Evolutionary conservation across 2,329 filamentous ascomycete species (phyloP).

Genomic region (Diplodia sapinea): DNA sequence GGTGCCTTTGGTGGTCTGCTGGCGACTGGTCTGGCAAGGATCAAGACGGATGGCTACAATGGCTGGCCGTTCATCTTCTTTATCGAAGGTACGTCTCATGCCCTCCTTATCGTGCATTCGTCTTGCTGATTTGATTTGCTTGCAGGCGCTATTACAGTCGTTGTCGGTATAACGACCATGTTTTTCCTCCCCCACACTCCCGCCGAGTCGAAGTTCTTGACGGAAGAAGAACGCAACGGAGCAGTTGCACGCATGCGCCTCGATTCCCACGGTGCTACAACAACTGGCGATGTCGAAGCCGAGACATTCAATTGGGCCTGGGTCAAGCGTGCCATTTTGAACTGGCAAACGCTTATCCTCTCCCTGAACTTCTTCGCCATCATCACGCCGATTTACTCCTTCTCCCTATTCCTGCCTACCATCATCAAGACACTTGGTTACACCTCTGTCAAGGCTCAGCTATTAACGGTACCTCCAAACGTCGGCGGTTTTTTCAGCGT

Average conservation of each 20-base stretch:
- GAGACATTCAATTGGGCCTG: constrained; percentile 52
- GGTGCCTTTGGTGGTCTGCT: constrained; percentile 53
- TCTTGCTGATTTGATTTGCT: not conserved
- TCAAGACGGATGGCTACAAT: constrained; percentile 46
- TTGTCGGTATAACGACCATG: constrained; percentile 53
- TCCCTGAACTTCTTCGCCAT: constrained; percentile 44
- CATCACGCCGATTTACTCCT: constrained; percentile 55
- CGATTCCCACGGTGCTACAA: constrained; percentile 39
- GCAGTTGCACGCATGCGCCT: constrained; percentile 40
- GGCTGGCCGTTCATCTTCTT: constrained; percentile 50
- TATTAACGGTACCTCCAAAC: constrained; percentile 49
- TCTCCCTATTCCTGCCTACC: constrained; percentile 49
- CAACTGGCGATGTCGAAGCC: constrained; percentile 41
- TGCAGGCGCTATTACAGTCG: constrained; percentile 38
- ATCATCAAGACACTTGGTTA: constrained; percentile 49
- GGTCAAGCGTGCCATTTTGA: constrained; percentile 44
- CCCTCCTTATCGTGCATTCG: too few species aligned
- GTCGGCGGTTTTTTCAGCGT: constrained; percentile 51
- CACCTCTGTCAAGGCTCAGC: constrained; percentile 44
- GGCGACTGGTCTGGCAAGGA: constrained; percentile 51
- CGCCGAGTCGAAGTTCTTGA: constrained; percentile 43
- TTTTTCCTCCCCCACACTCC: constrained; percentile 60
- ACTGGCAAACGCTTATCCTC: constrained; percentile 49
- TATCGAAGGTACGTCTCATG: constrained; percentile 36
- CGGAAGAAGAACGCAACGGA: constrained; percentile 39